Base-by-base conservation (phyloP, 1,284 basidiomycete species). In the Marasmius oreades region DNA sequence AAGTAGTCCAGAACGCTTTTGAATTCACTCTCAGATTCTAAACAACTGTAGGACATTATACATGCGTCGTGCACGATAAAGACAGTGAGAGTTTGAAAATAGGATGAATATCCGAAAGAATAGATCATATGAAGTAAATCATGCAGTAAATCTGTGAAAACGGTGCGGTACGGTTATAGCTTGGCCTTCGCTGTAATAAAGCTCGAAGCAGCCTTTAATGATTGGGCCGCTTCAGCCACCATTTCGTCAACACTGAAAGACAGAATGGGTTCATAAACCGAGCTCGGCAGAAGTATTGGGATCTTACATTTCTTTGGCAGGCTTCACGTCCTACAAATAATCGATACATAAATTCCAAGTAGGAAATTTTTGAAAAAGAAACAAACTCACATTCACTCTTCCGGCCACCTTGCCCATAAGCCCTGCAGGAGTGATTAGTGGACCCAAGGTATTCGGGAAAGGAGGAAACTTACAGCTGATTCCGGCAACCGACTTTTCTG, bases 381-480 rank as follows among this genome's bases (percentile, higher is more conserved):
- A 48, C n/a, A n/a, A 12, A 72, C 78, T 55, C 55, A 83, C 83
- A 53, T 84, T 77, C 63, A 94, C 88, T 26, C 87, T 78, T 20
- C 85, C 92, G 16, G 90, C 89, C 3, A 92, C 90, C 65, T 84
- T 86, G n/a, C 92, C 92, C 90, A 93, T 94, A 18, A 93, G 70
- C 88, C 88, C 90, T 84, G 60, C 11, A 47, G 47, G 39, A 36
- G n/a, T n/a, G 52, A 18, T 48, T 20, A 52, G 47, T 6, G 31
- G 28, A 33, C 33, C 16, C 5, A n/a, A 47, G 37, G 46, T 6
- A 46, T 52, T 51, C 48, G 57, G 48, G 56, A 18, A 47, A 31
- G 23, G 55, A 44, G 14, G 50, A 42, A 3, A 65, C 81, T 64
- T 71, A 87, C 85, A 88, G 67, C 72, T 72, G 26, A 79, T 70